Conservation (phyloP, 805 yeast genomes). For the Wickerhamiella australiensis region DNA sequence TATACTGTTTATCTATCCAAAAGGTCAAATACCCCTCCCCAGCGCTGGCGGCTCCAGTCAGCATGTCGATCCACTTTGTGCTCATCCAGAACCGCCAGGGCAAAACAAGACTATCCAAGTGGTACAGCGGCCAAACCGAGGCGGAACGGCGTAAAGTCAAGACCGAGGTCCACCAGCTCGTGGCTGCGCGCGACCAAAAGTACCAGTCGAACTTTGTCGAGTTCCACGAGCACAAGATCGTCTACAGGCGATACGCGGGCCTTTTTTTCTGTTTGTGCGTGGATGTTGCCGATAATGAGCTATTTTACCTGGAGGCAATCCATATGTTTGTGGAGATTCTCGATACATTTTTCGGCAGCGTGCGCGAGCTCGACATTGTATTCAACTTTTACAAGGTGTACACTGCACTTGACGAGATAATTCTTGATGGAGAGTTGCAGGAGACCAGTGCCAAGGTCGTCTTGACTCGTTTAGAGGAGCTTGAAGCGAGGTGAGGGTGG, state of each 20-base stretch:
- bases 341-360: constrained; percentile 77
- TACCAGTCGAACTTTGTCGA: constrained; percentile 75
- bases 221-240: constrained; percentile 52
- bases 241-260: constrained; percentile 86
- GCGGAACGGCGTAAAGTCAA: constrained; percentile 38
- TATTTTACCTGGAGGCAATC: constrained; percentile 68
- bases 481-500: constrained; percentile 43
- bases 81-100: constrained; percentile 87
- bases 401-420: constrained; percentile 73
- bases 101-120: constrained; percentile 72
- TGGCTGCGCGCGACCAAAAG: constrained; percentile 72
- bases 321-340: constrained; percentile 82
- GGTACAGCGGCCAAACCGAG: constrained; percentile 44
- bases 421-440: constrained; percentile 80
- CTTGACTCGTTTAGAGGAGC: constrained; percentile 47
- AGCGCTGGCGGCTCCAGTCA: background rate
- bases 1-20: too few relatives aligned
- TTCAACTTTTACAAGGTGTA: constrained; percentile 83
- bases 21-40: too few relatives aligned
- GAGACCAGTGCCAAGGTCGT: constrained; percentile 66
- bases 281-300: constrained; percentile 69
- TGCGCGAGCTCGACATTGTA: constrained; percentile 86
- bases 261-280: constrained; percentile 75
- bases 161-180: constrained; percentile 61
- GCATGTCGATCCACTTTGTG: constrained; percentile 64